Conservation (phyloP, 176 grass and related monocot genomes). For the Sorghum bicolor region Sorghum_bicolor_NCBIv3 NC_012873.2:66844001-66844500, state of each 20-base stretch:
- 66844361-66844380: neutral
- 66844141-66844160: slow-evolving; percentile 56
- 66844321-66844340: neutral
- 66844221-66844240: neutral
- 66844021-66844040: slow-evolving; percentile 70
- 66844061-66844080: slow-evolving; percentile 50
- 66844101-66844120: slow-evolving; percentile 60
- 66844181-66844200: slow-evolving; percentile 43
- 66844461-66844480: neutral
- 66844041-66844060: slow-evolving; percentile 69
- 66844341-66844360: neutral
- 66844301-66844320: neutral
- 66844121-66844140: slow-evolving; percentile 43
- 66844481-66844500: neutral
- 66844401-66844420: neutral
- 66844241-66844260: slow-evolving; percentile 23
- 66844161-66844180: slow-evolving; percentile 54
- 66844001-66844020: slow-evolving; percentile 67
- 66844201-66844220: slow-evolving; percentile 4
- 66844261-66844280: slow-evolving; percentile 32
- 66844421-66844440: neutral
- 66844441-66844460: neutral
- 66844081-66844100: slow-evolving; percentile 42
- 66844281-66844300: slow-evolving; percentile 40
- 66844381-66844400: neutral